phyloP scores from a whole-genome alignment of 768 basidiomycete genomes.

The Lactarius psammicola region DNA sequence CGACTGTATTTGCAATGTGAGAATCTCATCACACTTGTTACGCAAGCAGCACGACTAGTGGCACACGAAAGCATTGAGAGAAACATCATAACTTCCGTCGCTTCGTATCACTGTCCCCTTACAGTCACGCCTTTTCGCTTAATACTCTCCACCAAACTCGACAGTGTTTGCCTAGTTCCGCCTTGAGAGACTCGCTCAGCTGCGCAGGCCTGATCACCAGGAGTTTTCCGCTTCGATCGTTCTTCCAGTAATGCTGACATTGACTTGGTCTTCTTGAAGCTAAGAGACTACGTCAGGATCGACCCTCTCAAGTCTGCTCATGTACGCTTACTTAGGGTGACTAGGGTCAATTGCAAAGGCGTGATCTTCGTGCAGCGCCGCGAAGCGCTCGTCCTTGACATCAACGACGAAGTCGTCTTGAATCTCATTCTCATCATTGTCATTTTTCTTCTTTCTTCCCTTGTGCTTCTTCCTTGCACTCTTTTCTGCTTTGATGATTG shows the following conservation, averaged over 20 bases:
- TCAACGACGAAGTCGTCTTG: slow-evolving; percentile 84
- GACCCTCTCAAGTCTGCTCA: neutral
- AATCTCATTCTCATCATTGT: slow-evolving; percentile 57
- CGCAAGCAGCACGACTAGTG: neutral
- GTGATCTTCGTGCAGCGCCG: slow-evolving; percentile 82
- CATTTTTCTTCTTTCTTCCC: slow-evolving; percentile 45
- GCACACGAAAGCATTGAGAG: neutral
- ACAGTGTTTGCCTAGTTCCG: slow-evolving; percentile 40
- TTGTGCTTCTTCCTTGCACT: slow-evolving; percentile 42
- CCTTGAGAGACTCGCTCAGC: neutral
- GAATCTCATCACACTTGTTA: slow-evolving; percentile 3
- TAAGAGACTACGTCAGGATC: slow-evolving; percentile 35
- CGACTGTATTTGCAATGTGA: slow-evolving; percentile 8
- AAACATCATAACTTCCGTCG: slow-evolving; percentile 37
- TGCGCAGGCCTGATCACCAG: slow-evolving; percentile 9
- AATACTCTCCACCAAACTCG: slow-evolving; percentile 77
- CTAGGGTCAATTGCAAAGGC: slow-evolving; percentile 94
- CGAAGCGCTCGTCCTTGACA: slow-evolving; percentile 86
- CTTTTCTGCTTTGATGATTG: slow-evolving; percentile 86
- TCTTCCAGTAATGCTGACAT: slow-evolving; percentile 87
- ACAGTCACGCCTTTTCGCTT: slow-evolving; percentile 66
- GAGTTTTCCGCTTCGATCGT: slow-evolving; percentile 59
- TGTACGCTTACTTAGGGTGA: slow-evolving; percentile 78
- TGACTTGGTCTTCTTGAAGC: slow-evolving; percentile 89
- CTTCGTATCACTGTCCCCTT: slow-evolving; percentile 31